These are phyloP conservation scores for Podospora conica DNA, from an alignment of 495 filamentous ascomycete genomes.

Conservation along the genomic window DNA sequence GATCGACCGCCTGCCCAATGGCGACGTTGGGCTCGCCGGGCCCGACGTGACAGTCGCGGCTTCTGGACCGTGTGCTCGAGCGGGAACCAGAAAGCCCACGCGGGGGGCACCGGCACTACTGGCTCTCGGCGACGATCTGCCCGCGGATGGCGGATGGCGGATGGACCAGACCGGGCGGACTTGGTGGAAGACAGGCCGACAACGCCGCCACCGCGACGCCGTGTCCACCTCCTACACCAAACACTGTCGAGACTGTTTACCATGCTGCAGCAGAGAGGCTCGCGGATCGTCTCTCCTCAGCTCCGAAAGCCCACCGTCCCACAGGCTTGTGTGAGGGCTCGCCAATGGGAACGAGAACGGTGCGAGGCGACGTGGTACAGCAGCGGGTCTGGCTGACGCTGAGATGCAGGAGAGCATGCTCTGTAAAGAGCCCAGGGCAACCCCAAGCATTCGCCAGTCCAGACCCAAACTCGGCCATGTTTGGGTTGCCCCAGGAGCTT, in stretches of 20 bases:
- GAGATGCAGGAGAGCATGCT: background rate
- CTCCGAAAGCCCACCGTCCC: background rate
- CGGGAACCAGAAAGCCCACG: background rate
- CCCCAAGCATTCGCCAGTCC: background rate
- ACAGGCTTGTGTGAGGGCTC: background rate
- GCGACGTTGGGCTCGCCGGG: background rate
- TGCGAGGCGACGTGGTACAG: background rate
- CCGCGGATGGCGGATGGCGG: too few relatives aligned
- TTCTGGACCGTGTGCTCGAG: conserved; percentile 3
- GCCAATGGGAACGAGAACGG: background rate
- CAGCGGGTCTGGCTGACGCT: background rate
- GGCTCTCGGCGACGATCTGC: background rate
- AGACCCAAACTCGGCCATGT: background rate
- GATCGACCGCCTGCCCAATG: background rate
- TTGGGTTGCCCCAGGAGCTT: background rate
- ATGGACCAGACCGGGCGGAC: too few relatives aligned
- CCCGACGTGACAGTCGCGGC: background rate
- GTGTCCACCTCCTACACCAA: too few relatives aligned
- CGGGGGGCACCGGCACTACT: background rate
- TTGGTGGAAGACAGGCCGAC: background rate
- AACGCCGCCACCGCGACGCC: background rate
- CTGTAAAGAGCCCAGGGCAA: background rate
- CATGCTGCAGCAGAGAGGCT: background rate
- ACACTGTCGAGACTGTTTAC: background rate
- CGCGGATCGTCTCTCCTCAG: background rate